A percentile compares a stretch with the other conserved stretches of the same genome.
Evolutionary conservation across 2,329 filamentous ascomycete species (phyloP).

Genomic region (Biscogniauxia marginata): DNA sequence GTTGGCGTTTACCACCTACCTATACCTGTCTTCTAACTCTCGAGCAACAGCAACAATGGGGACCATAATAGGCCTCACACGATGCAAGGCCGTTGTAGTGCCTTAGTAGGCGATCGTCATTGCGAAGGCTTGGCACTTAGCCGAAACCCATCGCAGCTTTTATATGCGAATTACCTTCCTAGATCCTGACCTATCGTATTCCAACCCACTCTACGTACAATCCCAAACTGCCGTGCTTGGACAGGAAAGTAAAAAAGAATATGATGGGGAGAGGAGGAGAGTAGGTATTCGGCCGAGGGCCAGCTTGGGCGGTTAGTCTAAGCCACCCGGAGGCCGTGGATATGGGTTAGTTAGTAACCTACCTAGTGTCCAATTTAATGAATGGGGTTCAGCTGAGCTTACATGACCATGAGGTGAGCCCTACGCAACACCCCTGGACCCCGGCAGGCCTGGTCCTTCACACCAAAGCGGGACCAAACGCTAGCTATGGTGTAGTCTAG

Average conservation of each 20-base stretch:
- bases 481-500: background rate
- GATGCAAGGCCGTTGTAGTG: background rate
- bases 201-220: background rate
- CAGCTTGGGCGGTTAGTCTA: background rate
- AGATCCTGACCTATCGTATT: background rate
- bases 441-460: background rate
- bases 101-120: background rate
- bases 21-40: constrained; percentile 5
- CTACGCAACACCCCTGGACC: constrained; percentile 10
- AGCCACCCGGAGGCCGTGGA: constrained; percentile 6
- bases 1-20: constrained; percentile 9
- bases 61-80: background rate
- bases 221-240: background rate
- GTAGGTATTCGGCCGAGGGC: background rate
- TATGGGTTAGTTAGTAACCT: constrained; percentile 13
- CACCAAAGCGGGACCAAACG: background rate
- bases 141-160: background rate
- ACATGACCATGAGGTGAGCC: constrained; percentile 17
- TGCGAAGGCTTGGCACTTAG: background rate
- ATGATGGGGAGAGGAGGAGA: background rate
- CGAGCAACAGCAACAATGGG: background rate
- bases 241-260: background rate
- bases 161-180: background rate
- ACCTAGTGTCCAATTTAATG: constrained; percentile 15
- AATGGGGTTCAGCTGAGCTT: constrained; percentile 21